These are phyloP conservation scores for Smallanthus sonchifolius DNA, from an alignment of 129 eudicot genomes.

Conservation along the genomic window DNA sequence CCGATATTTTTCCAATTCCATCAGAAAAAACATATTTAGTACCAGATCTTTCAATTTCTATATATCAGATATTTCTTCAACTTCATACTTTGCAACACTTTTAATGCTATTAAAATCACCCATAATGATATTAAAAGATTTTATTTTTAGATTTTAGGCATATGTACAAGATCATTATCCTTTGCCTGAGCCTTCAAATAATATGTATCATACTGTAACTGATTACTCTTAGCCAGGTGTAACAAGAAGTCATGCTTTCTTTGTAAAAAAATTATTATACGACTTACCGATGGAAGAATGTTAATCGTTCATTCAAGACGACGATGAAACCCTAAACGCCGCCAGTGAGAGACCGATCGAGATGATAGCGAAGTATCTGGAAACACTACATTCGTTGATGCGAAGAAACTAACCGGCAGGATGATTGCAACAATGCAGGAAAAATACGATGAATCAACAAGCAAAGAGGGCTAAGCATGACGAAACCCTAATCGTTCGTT, in stretches of 20 bases:
- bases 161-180: slow-evolving; percentile 47
- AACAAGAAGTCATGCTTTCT: slow-evolving; percentile 32
- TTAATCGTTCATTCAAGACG: too few relatives aligned
- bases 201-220: slow-evolving; percentile 39
- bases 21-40: slow-evolving; percentile 61
- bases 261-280: neutral
- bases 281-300: too few relatives aligned
- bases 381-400: too few relatives aligned
- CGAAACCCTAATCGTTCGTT: too few relatives aligned
- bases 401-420: too few relatives aligned
- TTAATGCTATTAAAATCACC: slow-evolving; percentile 58
- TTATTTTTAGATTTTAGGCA: slow-evolving; percentile 51
- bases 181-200: slow-evolving; percentile 44
- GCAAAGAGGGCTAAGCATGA: too few relatives aligned
- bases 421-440: too few relatives aligned
- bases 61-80: slow-evolving; percentile 44
- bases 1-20: slow-evolving; percentile 87
- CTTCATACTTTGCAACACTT: slow-evolving; percentile 69
- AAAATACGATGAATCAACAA: too few relatives aligned
- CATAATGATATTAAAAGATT: too few relatives aligned
- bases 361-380: too few relatives aligned
- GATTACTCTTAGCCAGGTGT: slow-evolving; percentile 19
- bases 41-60: slow-evolving; percentile 16
- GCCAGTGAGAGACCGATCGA: too few relatives aligned
- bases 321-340: too few relatives aligned